Base-by-base conservation (phyloP, 1,139 yeast genomes). In the Yamadazyma atlantica region DNA sequence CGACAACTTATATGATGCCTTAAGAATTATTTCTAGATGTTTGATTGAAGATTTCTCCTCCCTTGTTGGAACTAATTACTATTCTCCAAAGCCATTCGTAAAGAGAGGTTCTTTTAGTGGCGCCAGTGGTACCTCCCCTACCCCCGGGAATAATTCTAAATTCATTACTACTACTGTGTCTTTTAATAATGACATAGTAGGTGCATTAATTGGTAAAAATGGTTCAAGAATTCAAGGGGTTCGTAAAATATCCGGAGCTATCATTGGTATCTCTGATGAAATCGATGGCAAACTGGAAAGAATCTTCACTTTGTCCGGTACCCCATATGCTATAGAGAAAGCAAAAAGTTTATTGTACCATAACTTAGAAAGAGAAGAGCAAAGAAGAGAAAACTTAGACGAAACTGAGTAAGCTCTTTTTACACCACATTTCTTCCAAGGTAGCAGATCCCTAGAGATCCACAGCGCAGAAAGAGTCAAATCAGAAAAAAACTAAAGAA, bases 141-240 rank as follows among this genome's bases (percentile, higher is more conserved):
- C 37, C n/a, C 8, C 34, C 9, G 39, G 29, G 4, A 12, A 11
- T 9, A 19, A 29, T 29, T 18, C 24, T 19, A 29, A 29, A 19
- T 33, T 47, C 28, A 40, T 47, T 13, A 51, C 66, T n/a, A 50
- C 58, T 18, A 42, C 62, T 2, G 68, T 82, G 25, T 65, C 77
- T 15, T 84, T 88, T 57, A 88, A 95, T 29, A 82, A 85, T 49
- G 89, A 82, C 43, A 82, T 83, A 68, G 96, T 89, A 36, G 97
- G 97, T 34, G 94, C 96, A 36, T 73, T 89, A 41, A 87, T 89
- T 54, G 97, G 97, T 49, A 84, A 84, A 53, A 82, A 83, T 49
- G 96, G 96, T 32, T 69, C 86, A 32, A 77, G 95, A 63, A 87
- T 89, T 51, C 94, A 86, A 58, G 95, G 90, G 40, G 85, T 89